Evolutionary conservation across 257 asterid species (phyloP).

Genomic region (Paraleonurus japonicus): DNA sequence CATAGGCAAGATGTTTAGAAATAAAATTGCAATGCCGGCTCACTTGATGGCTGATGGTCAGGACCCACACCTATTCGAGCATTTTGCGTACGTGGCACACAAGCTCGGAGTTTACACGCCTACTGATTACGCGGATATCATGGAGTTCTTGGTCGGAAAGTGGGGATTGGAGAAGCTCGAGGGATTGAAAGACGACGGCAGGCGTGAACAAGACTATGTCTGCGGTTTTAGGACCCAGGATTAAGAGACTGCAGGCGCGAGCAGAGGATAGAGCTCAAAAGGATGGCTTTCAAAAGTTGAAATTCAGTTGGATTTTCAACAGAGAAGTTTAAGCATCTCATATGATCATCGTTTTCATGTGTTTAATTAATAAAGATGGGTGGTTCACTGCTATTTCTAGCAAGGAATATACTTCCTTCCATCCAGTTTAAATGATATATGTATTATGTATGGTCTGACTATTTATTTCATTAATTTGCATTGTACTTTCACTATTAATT

Average conservation of each 20-base stretch:
- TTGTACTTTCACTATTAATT: too few relatives aligned
- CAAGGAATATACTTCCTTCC: too few relatives aligned
- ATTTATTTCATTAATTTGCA: too few relatives aligned
- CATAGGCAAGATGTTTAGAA: conserved; percentile 38
- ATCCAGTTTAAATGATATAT: too few relatives aligned
- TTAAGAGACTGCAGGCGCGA: conserved; percentile 21
- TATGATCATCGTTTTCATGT: too few relatives aligned
- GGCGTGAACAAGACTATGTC: too few relatives aligned
- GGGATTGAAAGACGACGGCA: conserved; percentile 24
- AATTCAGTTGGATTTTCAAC: conserved; percentile 31
- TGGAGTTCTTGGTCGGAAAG: conserved; percentile 32
- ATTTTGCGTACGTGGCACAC: conserved; percentile 24
- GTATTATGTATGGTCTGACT: too few relatives aligned
- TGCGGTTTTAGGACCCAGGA: conserved; percentile 27
- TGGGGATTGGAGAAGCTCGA: conserved; percentile 34
- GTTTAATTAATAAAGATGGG: too few relatives aligned
- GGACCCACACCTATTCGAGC: conserved; percentile 28
- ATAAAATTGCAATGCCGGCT: conserved; percentile 37
- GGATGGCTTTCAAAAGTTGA: neutral
- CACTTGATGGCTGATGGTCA: conserved; percentile 36
- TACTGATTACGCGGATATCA: conserved; percentile 27
- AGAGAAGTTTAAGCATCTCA: neutral
- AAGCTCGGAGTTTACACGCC: conserved; percentile 25
- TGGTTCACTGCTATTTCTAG: too few relatives aligned
- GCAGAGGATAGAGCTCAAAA: conserved; percentile 2